Evolutionary conservation across 441 rosid genomes (phyloP).

Genomic region (Manihot esculenta): DNA sequence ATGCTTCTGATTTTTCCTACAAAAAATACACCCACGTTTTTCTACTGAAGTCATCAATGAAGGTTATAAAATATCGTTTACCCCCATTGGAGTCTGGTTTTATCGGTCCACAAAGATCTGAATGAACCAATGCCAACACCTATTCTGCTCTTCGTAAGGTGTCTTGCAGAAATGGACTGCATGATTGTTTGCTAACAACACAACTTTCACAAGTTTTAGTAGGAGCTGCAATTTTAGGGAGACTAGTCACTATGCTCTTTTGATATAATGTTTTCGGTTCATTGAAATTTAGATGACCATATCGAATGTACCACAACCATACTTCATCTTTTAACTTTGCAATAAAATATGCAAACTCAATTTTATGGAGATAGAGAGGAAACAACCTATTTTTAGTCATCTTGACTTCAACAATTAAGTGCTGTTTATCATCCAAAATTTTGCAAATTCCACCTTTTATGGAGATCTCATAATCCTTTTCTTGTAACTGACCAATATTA

Average conservation of each 20-base stretch:
- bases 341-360: neutral
- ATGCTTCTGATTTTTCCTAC: too few relatives aligned
- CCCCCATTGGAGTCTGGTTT: neutral
- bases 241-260: neutral
- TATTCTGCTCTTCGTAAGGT: neutral
- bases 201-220: neutral
- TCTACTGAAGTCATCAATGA: constrained; percentile 1
- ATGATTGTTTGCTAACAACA: constrained; percentile 9
- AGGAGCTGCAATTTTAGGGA: constrained; percentile 3
- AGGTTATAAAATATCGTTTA: constrained; percentile 1
- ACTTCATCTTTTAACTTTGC: constrained; percentile 2
- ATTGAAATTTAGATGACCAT: neutral
- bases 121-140: constrained; percentile 4
- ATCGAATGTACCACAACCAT: constrained; percentile 12
- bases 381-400: constrained; percentile 6
- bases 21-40: too few relatives aligned
- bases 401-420: too few relatives aligned
- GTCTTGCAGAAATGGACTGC: neutral
- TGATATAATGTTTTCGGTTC: neutral
- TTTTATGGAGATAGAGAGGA: constrained; percentile 3
- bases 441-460: too few relatives aligned
- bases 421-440: too few relatives aligned
- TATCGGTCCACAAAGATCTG: neutral
- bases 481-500: too few relatives aligned
- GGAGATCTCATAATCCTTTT: too few relatives aligned